A percentile compares a stretch with the other conserved stretches of the same genome.
Conservation (phyloP, 2,329 filamentous ascomycete genomes). For the Aureobasidium uvarum region DNA sequence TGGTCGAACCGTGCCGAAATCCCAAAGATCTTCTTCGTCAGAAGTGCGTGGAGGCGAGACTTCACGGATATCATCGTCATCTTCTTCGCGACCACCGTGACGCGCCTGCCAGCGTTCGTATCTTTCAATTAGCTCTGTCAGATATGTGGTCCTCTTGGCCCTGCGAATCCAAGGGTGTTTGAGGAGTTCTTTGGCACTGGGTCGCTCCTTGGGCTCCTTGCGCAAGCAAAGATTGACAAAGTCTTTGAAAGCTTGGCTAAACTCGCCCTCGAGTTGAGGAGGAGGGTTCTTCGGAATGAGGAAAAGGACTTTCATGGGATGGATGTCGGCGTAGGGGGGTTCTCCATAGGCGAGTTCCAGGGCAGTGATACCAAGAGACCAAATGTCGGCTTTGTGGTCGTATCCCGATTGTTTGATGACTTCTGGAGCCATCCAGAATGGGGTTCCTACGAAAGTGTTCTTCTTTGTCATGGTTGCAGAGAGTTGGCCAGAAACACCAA, state of each 20-base stretch:
- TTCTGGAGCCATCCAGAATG: constrained; percentile 99
- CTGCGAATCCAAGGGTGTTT: constrained; percentile 86
- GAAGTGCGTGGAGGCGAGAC: constrained; percentile 46
- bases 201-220: constrained; percentile 84
- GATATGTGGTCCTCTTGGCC: constrained; percentile 93
- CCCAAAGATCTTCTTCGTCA: constrained; percentile 87
- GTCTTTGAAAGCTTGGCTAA: constrained; percentile 51
- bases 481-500: constrained; percentile 93
- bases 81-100: constrained; percentile 67
- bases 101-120: constrained; percentile 82
- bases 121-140: constrained; percentile 92
- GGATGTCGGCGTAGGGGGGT: constrained; percentile 92
- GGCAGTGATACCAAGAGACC: constrained; percentile 93
- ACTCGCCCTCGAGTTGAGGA: constrained; percentile 57
- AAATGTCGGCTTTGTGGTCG: constrained; percentile 97
- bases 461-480: constrained; percentile 99
- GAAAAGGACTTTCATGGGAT: constrained; percentile 98
- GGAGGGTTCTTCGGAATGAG: constrained; percentile 93
- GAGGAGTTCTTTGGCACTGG: constrained; percentile 80
- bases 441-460: constrained; percentile 96
- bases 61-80: constrained; percentile 60
- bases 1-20: constrained; percentile 92
- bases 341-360: constrained; percentile 89
- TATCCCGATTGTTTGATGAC: constrained; percentile 98
- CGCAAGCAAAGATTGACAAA: constrained; percentile 68